Evolutionary conservation across 352 stramenopile genomes (phyloP), one percentile per base, ranked within the genome.

Genomic region (Pythium scleroteichum): DNA sequence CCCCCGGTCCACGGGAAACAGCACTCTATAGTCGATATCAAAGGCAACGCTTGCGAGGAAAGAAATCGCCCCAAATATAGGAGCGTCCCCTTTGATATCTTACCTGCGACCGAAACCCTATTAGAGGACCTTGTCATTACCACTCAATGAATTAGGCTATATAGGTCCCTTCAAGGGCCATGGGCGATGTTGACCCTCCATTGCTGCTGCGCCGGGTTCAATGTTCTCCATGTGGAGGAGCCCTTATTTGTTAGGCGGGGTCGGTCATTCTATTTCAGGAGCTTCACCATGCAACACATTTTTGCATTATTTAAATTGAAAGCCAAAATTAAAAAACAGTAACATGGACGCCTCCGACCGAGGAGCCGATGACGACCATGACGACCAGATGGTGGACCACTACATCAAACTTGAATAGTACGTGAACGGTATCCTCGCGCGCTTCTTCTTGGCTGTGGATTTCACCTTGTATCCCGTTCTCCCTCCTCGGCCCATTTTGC

Each of bases 1-100:
- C n/a, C n/a, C n/a, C n/a, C n/a, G n/a, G n/a, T n/a, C n/a, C n/a
- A n/a, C n/a, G n/a, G n/a, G 14, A 39, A 14, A 39, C 33, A 71
- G 66, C 90, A 20, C 26, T 44, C 12, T 62, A 49, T 49, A 26
- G 42, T 49, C 4, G 42, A 49, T 49, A 49, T 49, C 42, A 49
- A 29, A 49, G 42, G 42, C 5, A n/a, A 49, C 42, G 42, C 42
- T 26, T 24, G 42, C 22, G 42, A 49, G 42, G 42, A 49, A 49
- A 27, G 19, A 49, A 49, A 49, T 49, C 42, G 42, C 27, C 42
- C 42, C 13, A 5, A 49, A 22, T 49, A 49, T 17, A 29, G 19
- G 42, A 49, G 42, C 42, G 42, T 49, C 42, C 7, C 42, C 42
- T 49, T 27, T 49, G 42, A 49, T 49, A 49, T 49, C 42, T 26